phyloP scores from a whole-genome alignment of 208 protist species.

The Leishmania amazonensis region DNA sequence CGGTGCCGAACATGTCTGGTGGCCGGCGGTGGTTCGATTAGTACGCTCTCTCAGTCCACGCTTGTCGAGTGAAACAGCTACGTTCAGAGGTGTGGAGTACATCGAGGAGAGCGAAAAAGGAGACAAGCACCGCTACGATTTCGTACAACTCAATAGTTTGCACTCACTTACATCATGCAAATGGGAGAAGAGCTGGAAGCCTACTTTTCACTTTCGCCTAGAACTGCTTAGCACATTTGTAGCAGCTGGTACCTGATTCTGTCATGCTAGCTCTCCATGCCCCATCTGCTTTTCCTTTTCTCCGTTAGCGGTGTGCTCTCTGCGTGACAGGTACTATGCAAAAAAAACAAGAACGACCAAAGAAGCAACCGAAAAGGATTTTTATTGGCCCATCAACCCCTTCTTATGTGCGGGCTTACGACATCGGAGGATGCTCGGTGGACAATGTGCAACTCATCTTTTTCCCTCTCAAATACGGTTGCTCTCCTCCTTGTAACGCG shows the following conservation, averaged over 20 bases:
- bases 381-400: not conserved
- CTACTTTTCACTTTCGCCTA: not conserved
- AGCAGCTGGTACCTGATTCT: not conserved
- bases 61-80: not conserved
- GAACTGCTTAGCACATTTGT: conserved; percentile 5
- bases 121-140: not conserved
- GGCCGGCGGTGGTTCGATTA: conserved; percentile 78
- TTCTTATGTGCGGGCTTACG: not conserved
- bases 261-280: not conserved
- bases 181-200: not conserved
- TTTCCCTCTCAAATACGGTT: not conserved
- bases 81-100: not conserved
- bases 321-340: not conserved
- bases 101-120: not conserved
- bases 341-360: not conserved
- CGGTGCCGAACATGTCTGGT: conserved; percentile 89
- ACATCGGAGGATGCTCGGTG: not conserved
- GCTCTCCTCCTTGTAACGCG: not conserved
- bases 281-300: not conserved
- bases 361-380: not conserved
- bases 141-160: not conserved
- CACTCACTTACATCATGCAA: not conserved
- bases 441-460: not conserved
- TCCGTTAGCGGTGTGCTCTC: not conserved
- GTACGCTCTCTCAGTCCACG: not conserved